Evolutionary conservation across 441 rosid genomes (phyloP).

Genomic region (Breynia disticha): DNA sequence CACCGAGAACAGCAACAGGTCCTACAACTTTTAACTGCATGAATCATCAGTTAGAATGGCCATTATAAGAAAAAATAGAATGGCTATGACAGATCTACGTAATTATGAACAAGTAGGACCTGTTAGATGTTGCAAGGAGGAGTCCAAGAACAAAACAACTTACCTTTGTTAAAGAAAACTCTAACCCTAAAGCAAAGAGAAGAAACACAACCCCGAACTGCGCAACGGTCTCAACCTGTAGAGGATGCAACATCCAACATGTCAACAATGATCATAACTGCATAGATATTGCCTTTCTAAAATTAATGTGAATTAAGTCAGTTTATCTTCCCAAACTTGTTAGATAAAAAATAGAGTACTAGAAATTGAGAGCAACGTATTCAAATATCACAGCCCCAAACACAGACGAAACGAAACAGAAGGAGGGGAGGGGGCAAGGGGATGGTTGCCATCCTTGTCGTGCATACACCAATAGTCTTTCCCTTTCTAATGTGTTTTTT

Average conservation of each 20-base stretch:
- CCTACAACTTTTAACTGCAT: constrained; percentile 93
- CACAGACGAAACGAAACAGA: too few species aligned
- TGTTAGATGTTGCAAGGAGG: constrained; percentile 6
- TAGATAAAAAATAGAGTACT: too few species aligned
- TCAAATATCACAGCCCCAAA: too few species aligned
- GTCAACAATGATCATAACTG: constrained; percentile 1
- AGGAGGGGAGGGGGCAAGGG: too few species aligned
- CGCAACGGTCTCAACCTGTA: constrained; percentile 93
- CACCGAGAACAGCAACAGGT: constrained; percentile 91
- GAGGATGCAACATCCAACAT: constrained; percentile 9
- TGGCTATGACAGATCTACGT: neutral
- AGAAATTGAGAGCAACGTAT: too few species aligned
- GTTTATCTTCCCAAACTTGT: too few species aligned
- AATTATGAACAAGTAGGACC: constrained; percentile 1
- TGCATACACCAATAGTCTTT: too few species aligned
- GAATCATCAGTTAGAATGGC: constrained; percentile 17
- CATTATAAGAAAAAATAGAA: constrained; percentile 4
- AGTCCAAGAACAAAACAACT: constrained; percentile 2
- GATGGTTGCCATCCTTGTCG: too few species aligned
- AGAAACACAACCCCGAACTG: constrained; percentile 98
- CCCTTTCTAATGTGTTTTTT: too few species aligned
- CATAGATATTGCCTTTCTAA: neutral
- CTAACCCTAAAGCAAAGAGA: constrained; percentile 94
- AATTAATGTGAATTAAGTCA: neutral
- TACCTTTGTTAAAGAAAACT: constrained; percentile 96